Base-by-base conservation (phyloP, 257 asterid genomes). In the Solanum pennellii region DNA sequence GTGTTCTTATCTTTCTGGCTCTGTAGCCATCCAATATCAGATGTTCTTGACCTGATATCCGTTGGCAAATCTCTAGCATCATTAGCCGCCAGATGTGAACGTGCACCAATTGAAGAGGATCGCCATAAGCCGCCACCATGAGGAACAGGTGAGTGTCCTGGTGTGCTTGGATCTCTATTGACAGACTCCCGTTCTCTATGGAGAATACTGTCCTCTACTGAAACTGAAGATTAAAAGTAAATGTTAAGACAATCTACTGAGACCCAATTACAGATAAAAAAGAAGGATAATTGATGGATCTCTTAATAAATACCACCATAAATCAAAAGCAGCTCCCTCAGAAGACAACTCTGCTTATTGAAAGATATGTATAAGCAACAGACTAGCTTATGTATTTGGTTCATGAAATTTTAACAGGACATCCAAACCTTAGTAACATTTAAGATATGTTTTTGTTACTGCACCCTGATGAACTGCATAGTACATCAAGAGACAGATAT, bases 61-160 rank as follows among this genome's bases (percentile, higher is more conserved):
- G 80, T 60, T 85, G 94, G 86, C 56, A 44, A 49, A 56, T 92
- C 98, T 84, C 94, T 89, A 93, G 91, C 89, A 89, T 90, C 98
- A 86, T 89, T 89, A 83, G 93, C 88, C 86, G 74, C 86, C 13
- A 93, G 76, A 83, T 88, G 91, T 27, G 93, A 60, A 27, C 92
- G 97, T 33, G 95, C 98, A 44, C 87, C 87, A 87, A 94, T 86
- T n/a, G 98, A 94, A 71, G 96, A 87, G 60, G 98, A 91, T 88
- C 93, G 90, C 98, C 98, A 93, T 39, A 94, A 29, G 23, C 75
- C 31, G 87, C 94, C 94, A 68, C 90, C 85, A 44, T 83, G 92
- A 83, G 74, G 91, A 86, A 37, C 27, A 88, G 95, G 88, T 15
- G 95, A 88, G 82, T 89, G 80, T 39, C 90, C 93, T 14, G 89